Base-by-base conservation (phyloP, 306 rosid genomes). In the Cercis canadensis region DNA sequence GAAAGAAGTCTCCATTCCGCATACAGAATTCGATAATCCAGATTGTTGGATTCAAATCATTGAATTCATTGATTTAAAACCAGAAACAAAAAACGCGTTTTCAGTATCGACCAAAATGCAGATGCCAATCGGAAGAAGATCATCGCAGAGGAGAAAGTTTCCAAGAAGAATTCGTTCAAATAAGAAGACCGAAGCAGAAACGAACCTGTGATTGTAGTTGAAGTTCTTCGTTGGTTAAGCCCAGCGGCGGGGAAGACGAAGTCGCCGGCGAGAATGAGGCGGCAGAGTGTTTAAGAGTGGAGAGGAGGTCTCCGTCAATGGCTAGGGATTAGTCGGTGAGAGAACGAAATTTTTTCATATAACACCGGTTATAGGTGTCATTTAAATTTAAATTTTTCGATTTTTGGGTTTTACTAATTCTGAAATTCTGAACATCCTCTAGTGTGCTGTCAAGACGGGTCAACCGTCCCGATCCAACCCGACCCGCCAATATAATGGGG, bases 261-360 rank as follows among this genome's bases (percentile, higher is more conserved):
- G 66, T n/a, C 78, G 70, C 70, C 74, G 66, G 78, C 60, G 73
- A 73, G 44, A 50, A 71, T 17, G 67, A 75, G 75, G 78, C 85
- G 78, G 78, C 72, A 51, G 77, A 75, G 81, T 60, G 75, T 37
- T 24, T 11, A 37, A 76, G 85, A 75, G 40, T 43, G 32, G 74
- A 74, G 31, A n/a, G 6, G 21, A 73, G 59, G 79, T 49, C 62
- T 44, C 84, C 81, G 78, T 57, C n/a, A n/a, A n/a, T 65, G 36
- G 82, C 75, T 81, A 81, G 85, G 85, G 85, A 76, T 81, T 76
- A 72, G 36, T 76, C 68, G 73, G 53, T 24, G 73, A 67, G 79
- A 47, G 68, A 19, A 46, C 58, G 72, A 65, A 37, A 67, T 53
- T 24, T 24, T 24, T 24, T 24, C 29, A 24, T 24, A 24, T 24